Conservation (phyloP, 139 green algal genomes). For the Trebouxia sp. region DNA sequence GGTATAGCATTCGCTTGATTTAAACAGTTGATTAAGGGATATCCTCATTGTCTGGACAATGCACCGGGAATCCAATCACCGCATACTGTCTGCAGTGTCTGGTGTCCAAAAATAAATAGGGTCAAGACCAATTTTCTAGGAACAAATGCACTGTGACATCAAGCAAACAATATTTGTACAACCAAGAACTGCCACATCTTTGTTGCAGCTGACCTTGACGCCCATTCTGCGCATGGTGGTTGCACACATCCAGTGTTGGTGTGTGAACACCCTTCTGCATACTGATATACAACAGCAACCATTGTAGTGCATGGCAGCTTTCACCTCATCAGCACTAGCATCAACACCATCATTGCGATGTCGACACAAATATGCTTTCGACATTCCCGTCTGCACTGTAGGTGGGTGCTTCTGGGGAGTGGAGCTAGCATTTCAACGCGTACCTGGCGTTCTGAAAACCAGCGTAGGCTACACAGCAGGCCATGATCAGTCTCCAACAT, state of each 20-base stretch:
- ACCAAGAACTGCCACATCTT: no score
- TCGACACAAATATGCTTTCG: not conserved
- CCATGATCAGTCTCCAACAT: slow-evolving; percentile 61
- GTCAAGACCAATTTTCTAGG: not conserved
- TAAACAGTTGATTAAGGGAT: not conserved
- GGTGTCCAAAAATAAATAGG: not conserved
- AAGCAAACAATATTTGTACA: no score
- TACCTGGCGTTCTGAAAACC: slow-evolving; percentile 74
- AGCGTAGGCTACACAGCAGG: slow-evolving; percentile 77
- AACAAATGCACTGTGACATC: not conserved
- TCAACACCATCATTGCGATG: not conserved
- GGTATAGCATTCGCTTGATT: not conserved
- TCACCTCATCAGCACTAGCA: not conserved
- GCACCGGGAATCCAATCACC: no score
- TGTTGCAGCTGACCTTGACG: no score
- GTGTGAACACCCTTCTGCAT: not conserved
- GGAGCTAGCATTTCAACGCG: slow-evolving; percentile 76
- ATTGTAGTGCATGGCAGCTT: not conserved
- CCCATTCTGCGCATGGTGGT: no score
- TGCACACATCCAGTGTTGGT: no score
- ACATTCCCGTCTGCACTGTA: not conserved
- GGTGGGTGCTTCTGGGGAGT: slow-evolving; percentile 88
- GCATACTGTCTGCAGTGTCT: not conserved
- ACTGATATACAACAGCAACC: not conserved
- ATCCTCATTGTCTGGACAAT: no score